A percentile compares a stretch with the other conserved stretches of the same genome.
These are phyloP conservation scores for Pythium sp. DNA, from an alignment of 352 stramenopile species.

Conservation along the genomic window DNA sequence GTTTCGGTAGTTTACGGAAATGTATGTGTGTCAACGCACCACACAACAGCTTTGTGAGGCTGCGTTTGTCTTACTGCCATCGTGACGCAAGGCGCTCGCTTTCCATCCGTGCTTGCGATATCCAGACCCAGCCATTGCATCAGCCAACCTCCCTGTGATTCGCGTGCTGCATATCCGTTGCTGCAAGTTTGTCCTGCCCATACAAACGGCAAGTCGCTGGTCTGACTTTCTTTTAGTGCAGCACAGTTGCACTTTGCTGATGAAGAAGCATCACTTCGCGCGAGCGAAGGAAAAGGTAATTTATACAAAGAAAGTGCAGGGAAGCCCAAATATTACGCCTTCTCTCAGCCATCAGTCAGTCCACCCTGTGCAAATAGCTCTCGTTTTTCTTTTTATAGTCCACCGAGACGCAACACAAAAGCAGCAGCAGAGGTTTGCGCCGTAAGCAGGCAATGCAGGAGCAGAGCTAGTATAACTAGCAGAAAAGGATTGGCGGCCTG, in stretches of 20 bases:
- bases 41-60: neutral
- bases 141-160: neutral
- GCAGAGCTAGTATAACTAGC: neutral
- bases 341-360: conserved; percentile 3
- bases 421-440: neutral
- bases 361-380: neutral
- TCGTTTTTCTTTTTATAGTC: conserved; percentile 9
- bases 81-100: neutral
- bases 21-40: neutral
- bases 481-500: neutral
- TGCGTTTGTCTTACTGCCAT: neutral
- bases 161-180: neutral
- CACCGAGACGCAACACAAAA: neutral
- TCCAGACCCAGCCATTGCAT: neutral
- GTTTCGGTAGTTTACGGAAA: conserved; percentile 5
- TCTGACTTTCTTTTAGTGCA: conserved; percentile 5
- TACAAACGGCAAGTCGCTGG: conserved; percentile 3
- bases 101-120: neutral
- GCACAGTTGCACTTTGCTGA: conserved; percentile 10
- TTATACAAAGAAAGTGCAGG: conserved; percentile 15
- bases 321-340: neutral
- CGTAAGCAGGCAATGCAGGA: neutral
- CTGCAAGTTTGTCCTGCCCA: neutral
- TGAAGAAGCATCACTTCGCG: neutral
- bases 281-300: conserved; percentile 5